Conservation (phyloP, 2,329 filamentous ascomycete genomes). For the Penicillium glabrum region DNA sequence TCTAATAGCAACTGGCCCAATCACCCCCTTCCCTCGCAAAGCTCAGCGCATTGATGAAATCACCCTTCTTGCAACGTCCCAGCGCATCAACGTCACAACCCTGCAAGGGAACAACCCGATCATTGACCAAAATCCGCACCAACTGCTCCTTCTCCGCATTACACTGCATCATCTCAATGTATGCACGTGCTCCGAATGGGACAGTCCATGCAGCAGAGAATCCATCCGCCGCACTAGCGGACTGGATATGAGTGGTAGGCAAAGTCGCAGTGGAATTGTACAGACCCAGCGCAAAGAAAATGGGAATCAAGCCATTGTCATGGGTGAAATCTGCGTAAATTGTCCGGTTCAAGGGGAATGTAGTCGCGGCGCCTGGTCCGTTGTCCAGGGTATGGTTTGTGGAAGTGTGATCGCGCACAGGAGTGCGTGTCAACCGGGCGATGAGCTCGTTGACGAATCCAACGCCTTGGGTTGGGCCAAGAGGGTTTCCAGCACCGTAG, state of each 20-base stretch:
- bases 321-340: slow-evolving; percentile 91
- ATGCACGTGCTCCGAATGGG: slow-evolving; percentile 77
- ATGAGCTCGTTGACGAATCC: slow-evolving; percentile 88
- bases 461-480: slow-evolving; percentile 82
- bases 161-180: slow-evolving; percentile 85
- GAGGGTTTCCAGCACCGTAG: slow-evolving; percentile 71
- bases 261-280: slow-evolving; percentile 66
- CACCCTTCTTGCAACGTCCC: slow-evolving; percentile 68
- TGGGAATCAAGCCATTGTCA: slow-evolving; percentile 80
- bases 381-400: slow-evolving; percentile 76
- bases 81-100: slow-evolving; percentile 68
- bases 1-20: slow-evolving; percentile 65
- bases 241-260: slow-evolving; percentile 49
- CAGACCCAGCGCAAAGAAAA: slow-evolving; percentile 75
- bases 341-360: slow-evolving; percentile 68
- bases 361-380: slow-evolving; percentile 49
- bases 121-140: slow-evolving; percentile 80
- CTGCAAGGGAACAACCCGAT: slow-evolving; percentile 71
- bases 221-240: slow-evolving; percentile 58
- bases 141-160: slow-evolving; percentile 39
- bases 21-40: slow-evolving; percentile 72
- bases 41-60: slow-evolving; percentile 71
- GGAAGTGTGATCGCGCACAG: slow-evolving; percentile 69
- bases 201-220: slow-evolving; percentile 78
- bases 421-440: slow-evolving; percentile 68